Evolutionary conservation across 345 rosid species (phyloP).

Genomic region (Brassica rapa): DNA sequence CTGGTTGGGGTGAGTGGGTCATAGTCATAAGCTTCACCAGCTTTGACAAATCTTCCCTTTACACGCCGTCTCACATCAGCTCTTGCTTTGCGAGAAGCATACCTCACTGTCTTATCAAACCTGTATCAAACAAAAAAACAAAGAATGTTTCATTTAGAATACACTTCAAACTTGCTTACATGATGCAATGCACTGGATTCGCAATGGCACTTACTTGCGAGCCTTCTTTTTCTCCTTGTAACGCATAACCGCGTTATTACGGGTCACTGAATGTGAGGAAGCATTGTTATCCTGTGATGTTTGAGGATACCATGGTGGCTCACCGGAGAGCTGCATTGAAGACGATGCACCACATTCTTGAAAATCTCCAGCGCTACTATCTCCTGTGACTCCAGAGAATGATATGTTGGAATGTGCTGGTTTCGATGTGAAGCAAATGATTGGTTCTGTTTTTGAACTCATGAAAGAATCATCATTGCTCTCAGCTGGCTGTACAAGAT

Average conservation of each 20-base stretch:
- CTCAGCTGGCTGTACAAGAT: conserved; percentile 60
- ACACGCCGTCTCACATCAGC: conserved; percentile 97
- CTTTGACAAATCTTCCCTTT: conserved; percentile 94
- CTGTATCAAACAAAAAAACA: conserved; percentile 37
- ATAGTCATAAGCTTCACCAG: conserved; percentile 94
- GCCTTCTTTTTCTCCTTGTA: conserved; percentile 96
- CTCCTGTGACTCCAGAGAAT: conserved; percentile 88
- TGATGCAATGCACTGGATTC: background rate
- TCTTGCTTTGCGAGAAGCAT: conserved; percentile 97
- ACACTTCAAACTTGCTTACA: background rate
- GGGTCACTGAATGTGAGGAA: conserved; percentile 58
- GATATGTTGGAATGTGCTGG: conserved; percentile 75
- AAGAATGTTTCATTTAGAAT: background rate
- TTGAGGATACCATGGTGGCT: conserved; percentile 90
- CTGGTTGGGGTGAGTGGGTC: conserved; percentile 81
- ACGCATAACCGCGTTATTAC: conserved; percentile 88
- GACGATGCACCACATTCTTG: conserved; percentile 93
- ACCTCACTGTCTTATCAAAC: conserved; percentile 93
- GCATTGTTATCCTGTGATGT: conserved; percentile 52
- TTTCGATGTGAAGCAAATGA: conserved; percentile 57
- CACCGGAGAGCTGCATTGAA: conserved; percentile 70
- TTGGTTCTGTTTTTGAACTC: conserved; percentile 89
- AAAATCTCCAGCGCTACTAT: conserved; percentile 71
- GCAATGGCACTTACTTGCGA: conserved; percentile 68
- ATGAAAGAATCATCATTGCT: conserved; percentile 75